Evolutionary conservation across 805 yeast genomes (phyloP).

Genomic region (Myxozyma nipponensis): DNA sequence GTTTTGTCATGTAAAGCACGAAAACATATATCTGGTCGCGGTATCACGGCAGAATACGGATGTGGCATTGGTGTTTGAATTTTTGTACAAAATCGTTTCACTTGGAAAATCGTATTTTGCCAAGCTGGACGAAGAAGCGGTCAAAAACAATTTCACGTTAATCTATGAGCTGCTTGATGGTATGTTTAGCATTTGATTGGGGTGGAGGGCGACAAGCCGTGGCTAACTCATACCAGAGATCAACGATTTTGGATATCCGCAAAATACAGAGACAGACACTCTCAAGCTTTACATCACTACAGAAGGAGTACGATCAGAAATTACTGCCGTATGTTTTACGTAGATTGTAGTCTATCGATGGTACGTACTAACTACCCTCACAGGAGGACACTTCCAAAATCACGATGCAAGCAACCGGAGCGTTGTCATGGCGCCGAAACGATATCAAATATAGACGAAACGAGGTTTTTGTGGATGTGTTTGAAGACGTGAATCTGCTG

Average conservation of each 20-base stretch:
- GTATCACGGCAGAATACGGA: conserved; percentile 88
- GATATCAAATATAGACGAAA: conserved; percentile 77
- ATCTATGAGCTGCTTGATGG: conserved; percentile 71
- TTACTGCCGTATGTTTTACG: neutral
- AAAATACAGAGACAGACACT: conserved; percentile 51
- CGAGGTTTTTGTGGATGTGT: conserved; percentile 71
- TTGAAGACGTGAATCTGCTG: conserved; percentile 69
- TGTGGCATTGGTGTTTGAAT: conserved; percentile 75
- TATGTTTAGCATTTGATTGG: too few species aligned
- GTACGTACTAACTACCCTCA: too few species aligned
- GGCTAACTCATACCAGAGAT: conserved; percentile 52
- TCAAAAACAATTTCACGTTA: conserved; percentile 62
- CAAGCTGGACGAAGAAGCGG: conserved; percentile 45
- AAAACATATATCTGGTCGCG: conserved; percentile 73
- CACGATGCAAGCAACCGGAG: conserved; percentile 40
- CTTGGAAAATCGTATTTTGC: conserved; percentile 48
- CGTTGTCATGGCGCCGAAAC: conserved; percentile 63
- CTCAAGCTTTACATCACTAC: conserved; percentile 41
- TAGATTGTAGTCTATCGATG: neutral
- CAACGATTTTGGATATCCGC: conserved; percentile 75
- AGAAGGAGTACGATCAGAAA: conserved; percentile 32
- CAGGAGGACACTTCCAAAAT: conserved; percentile 28
- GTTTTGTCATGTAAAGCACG: conserved; percentile 67
- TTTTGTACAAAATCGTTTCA: conserved; percentile 57
- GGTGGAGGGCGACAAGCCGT: too few species aligned